Evolutionary conservation across 2,329 filamentous ascomycete genomes (phyloP), one percentile per base, ranked within the genome.

Genomic region (Thermomyces lanuginosus): DNA sequence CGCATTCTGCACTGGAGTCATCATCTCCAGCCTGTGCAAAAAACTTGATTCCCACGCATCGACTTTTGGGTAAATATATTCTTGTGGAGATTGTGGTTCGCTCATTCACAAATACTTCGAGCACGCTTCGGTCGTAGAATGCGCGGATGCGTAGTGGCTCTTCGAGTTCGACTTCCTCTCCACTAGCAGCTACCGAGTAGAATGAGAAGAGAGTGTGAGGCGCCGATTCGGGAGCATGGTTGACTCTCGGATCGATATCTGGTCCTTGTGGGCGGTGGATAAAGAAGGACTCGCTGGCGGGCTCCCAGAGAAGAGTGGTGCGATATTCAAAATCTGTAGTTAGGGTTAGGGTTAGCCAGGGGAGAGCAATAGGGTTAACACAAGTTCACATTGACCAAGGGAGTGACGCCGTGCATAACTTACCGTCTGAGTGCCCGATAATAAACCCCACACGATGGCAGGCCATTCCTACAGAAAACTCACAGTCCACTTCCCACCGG

Each of bases 191-290:
- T 13, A 35, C 34, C 6, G 26, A 14, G n/a, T 22, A 20, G 8
- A 35, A 36, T 1, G 48, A 52, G 37, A 66, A 63, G 0, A 66
- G 47, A 0, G 62, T 65, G 29, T 63, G 61, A 0, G 61, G 58
- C 0, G 56, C 58, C 19, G 37, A 36, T 22, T 54, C 46, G 1
- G 35, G 21, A 3, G 37, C 37, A 14, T 58, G 56, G 16, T 54
- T 47, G 9, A 61, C 47, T 7, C 46, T 43, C 0, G 34, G 14
- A 12, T n/a, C n/a, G 7, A 12, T 24, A 4, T 15, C 12, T 24
- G 11, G 15, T 7, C n/a, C n/a, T 20, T 55, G 17, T 25, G 32
- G 6, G 24, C 20, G 10, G 31, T 49, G 1, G 54, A 56, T 0
- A 39, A 31, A 6, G 15, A 64, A 51, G 6, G 44, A 52, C 31